Evolutionary conservation across 2,329 filamentous ascomycete species (phyloP).

Genomic region (Aureobasidium mangrovei): DNA sequence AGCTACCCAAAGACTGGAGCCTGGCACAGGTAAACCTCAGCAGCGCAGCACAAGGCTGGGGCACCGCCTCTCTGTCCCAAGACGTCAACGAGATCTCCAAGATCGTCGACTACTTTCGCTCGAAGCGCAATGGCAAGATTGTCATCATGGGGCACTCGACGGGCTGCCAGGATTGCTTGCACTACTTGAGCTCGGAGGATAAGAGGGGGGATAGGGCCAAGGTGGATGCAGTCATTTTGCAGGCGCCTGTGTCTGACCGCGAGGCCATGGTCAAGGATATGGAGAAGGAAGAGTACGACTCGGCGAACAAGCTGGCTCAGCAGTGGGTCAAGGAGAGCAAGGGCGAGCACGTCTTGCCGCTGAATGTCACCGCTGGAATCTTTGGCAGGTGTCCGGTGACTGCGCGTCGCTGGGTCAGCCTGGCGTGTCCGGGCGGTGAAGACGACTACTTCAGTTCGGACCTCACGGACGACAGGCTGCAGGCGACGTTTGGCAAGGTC

Average conservation of each 20-base stretch:
- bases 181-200: slow-evolving; percentile 44
- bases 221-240: slow-evolving; percentile 68
- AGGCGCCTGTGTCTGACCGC: slow-evolving; percentile 71
- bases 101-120: slow-evolving; percentile 44
- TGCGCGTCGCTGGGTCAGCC: slow-evolving; percentile 50
- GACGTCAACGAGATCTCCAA: slow-evolving; percentile 47
- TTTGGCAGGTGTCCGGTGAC: slow-evolving; percentile 38
- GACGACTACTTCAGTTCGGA: slow-evolving; percentile 89
- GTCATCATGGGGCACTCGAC: slow-evolving; percentile 63
- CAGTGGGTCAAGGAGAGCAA: slow-evolving; percentile 48
- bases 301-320: slow-evolving; percentile 37
- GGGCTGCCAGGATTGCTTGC: slow-evolving; percentile 59
- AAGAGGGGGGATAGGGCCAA: slow-evolving; percentile 37
- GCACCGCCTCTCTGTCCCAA: slow-evolving; percentile 41
- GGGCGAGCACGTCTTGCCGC: slow-evolving; percentile 47
- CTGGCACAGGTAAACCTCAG: slow-evolving; percentile 37
- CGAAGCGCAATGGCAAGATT: slow-evolving; percentile 41
- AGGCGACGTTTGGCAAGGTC: slow-evolving; percentile 57
- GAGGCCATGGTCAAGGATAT: slow-evolving; percentile 49
- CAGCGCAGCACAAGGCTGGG: slow-evolving; percentile 49
- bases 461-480: slow-evolving; percentile 50
- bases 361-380: slow-evolving; percentile 21
- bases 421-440: slow-evolving; percentile 53
- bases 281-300: slow-evolving; percentile 35
- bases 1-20: slow-evolving; percentile 42